Evolutionary conservation across 129 eudicot species (phyloP).

Genomic region (Calendula officinalis): DNA sequence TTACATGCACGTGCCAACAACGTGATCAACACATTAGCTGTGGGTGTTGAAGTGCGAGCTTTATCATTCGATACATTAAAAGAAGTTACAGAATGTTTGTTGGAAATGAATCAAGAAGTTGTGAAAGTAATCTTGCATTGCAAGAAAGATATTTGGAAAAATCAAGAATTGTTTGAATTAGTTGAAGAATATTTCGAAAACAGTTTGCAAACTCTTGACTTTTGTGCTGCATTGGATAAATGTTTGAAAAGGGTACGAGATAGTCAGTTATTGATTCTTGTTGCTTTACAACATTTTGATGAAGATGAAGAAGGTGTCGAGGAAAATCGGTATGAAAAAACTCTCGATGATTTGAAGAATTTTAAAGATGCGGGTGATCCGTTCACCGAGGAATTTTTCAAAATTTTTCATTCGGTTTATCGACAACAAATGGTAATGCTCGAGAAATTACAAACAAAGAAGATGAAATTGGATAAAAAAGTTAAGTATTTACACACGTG

Average conservation of each 20-base stretch:
- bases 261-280: conserved; percentile 59
- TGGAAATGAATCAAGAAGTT: conserved; percentile 89
- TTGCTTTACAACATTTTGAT: conserved; percentile 79
- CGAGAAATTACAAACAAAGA: conserved; percentile 63
- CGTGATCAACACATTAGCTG: conserved; percentile 63
- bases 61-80: conserved; percentile 72
- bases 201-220: conserved; percentile 73
- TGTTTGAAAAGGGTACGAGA: conserved; percentile 67
- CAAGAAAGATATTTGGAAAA: conserved; percentile 87
- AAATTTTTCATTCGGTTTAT: conserved; percentile 66
- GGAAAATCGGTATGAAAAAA: conserved; percentile 45
- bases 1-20: conserved; percentile 73
- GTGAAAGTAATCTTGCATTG: conserved; percentile 81
- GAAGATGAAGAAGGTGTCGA: conserved; percentile 54
- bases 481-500: conserved; percentile 57
- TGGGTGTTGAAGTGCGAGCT: conserved; percentile 77
- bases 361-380: conserved; percentile 78
- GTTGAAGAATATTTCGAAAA: conserved; percentile 85
- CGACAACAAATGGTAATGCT: conserved; percentile 73
- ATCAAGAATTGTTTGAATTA: conserved; percentile 74
- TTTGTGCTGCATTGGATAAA: conserved; percentile 78
- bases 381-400: conserved; percentile 71
- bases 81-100: conserved; percentile 74
- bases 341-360: conserved; percentile 65
- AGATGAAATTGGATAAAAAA: conserved; percentile 63